Conservation (phyloP, 805 yeast genomes). For the Clavispora phyllophila region DNA sequence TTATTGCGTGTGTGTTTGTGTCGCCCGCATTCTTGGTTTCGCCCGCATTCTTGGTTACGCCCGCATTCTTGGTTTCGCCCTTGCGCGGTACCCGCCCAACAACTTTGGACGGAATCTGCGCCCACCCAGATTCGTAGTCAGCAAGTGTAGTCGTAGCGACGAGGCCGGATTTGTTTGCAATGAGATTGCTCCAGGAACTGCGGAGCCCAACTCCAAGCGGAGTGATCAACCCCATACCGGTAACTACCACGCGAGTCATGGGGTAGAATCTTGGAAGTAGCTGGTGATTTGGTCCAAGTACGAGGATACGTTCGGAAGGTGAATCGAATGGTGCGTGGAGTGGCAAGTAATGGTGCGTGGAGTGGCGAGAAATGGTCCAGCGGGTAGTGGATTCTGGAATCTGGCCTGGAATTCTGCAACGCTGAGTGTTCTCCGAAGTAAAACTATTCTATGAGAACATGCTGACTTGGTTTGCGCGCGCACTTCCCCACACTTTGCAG, state of each 20-base stretch:
- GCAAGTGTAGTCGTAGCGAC: slow-evolving; percentile 44
- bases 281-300: not conserved
- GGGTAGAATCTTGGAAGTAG: no score
- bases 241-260: slow-evolving; percentile 70
- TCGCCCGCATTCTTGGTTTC: slow-evolving; percentile 34
- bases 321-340: no score
- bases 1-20: no score
- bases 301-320: no score
- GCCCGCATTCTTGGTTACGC: slow-evolving; percentile 24
- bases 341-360: no score
- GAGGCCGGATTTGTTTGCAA: slow-evolving; percentile 53
- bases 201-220: slow-evolving; percentile 76
- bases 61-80: not conserved
- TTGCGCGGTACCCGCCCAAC: slow-evolving; percentile 65
- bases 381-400: not conserved
- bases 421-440: no score
- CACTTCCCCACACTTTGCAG: no score
- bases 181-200: slow-evolving; percentile 49
- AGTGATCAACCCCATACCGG: slow-evolving; percentile 83
- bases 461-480: no score
- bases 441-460: no score
- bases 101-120: slow-evolving; percentile 60
- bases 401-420: no score
- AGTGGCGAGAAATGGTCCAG: no score
- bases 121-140: slow-evolving; percentile 42